Conservation (phyloP, 345 rosid species). For the Syzygium oleosum region DNA sequence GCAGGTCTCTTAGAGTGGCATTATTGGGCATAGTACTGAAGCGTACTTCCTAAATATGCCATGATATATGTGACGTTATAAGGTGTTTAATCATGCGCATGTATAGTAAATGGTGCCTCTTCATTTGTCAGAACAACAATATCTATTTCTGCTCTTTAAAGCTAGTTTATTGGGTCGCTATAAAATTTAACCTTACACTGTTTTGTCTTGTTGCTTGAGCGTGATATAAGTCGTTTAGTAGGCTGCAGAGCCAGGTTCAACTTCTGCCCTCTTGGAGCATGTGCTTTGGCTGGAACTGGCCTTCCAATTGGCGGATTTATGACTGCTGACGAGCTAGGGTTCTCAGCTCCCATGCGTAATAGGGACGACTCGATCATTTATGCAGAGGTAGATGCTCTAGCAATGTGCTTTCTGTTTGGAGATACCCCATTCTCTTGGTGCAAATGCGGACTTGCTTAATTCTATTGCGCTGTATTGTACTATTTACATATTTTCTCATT, state of each 20-base stretch:
- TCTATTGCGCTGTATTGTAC: rapidly evolving
- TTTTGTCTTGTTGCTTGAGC: no score
- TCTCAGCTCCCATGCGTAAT: conserved; percentile 84
- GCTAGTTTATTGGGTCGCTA: no score
- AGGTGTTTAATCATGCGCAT: no score
- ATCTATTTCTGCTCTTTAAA: no score
- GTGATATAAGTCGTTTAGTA: no score
- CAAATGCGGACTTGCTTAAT: not conserved
- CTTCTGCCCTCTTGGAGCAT: conserved; percentile 86
- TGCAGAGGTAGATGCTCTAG: not conserved
- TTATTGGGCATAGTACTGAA: no score
- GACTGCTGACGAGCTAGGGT: conserved; percentile 71
- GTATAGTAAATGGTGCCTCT: no score
- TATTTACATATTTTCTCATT: not conserved
- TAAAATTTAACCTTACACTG: no score
- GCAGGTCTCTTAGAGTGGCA: no score
- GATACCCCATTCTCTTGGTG: not conserved
- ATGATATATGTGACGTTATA: no score
- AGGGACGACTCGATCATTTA: conserved; percentile 35
- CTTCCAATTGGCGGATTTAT: conserved; percentile 82
- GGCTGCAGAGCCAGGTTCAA: conserved; percentile 79
- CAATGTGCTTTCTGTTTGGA: not conserved
- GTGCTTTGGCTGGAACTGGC: conserved; percentile 98
- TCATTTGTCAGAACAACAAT: no score
- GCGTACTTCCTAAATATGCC: no score